These are phyloP conservation scores for Torulaspora pretoriensis DNA, from an alignment of 1,139 yeast genomes.

Conservation along the genomic window DNA sequence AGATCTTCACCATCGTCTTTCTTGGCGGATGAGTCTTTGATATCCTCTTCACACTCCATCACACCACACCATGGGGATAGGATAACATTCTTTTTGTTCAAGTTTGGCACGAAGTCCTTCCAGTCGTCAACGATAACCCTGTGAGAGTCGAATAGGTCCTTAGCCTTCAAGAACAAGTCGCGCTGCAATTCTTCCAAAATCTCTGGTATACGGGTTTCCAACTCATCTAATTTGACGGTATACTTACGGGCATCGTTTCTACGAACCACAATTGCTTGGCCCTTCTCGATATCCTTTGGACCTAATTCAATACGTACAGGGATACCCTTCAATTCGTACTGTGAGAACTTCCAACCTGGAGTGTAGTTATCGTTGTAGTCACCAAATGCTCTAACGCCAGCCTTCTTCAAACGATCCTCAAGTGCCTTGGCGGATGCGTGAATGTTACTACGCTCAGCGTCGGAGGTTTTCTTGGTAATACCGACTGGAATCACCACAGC, in stretches of 20 bases:
- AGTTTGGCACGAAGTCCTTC: constrained; percentile 88
- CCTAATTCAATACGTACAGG: constrained; percentile 94
- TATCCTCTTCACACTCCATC: constrained; percentile 91
- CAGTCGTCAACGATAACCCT: constrained; percentile 76
- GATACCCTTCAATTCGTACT: constrained; percentile 94
- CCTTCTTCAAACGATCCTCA: constrained; percentile 52
- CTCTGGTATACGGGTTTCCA: constrained; percentile 66
- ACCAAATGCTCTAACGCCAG: constrained; percentile 69
- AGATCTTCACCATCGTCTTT: constrained; percentile 76
- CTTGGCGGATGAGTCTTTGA: constrained; percentile 85
- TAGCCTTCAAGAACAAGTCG: constrained; percentile 73
- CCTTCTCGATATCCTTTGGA: constrained; percentile 83
- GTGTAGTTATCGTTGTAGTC: constrained; percentile 93
- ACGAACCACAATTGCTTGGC: constrained; percentile 82
- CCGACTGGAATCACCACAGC: constrained; percentile 95
- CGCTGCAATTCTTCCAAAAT: constrained; percentile 76
- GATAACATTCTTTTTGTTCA: constrained; percentile 86
- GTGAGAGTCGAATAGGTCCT: constrained; percentile 76
- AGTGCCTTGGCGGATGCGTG: constrained; percentile 64
- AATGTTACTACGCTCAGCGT: constrained; percentile 67
- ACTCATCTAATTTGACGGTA: constrained; percentile 58
- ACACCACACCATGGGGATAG: constrained; percentile 97
- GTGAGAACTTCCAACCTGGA: constrained; percentile 98
- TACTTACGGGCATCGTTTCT: constrained; percentile 83
- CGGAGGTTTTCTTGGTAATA: constrained; percentile 77